phyloP scores from a whole-genome alignment of 2,329 filamentous ascomycete species.

The Calonectria naviculata region DNA sequence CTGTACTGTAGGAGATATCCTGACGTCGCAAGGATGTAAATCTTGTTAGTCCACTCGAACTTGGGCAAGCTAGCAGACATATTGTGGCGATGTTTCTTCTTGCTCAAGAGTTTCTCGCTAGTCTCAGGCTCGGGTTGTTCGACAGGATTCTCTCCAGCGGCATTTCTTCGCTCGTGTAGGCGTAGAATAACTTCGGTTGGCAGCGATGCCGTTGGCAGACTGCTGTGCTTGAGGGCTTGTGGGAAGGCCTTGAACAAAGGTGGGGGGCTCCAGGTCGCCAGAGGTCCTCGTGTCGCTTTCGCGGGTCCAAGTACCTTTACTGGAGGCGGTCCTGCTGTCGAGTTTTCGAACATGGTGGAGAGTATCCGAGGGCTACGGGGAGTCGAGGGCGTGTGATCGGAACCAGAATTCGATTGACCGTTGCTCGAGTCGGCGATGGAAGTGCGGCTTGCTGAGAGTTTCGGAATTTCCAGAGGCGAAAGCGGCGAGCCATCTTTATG shows the following conservation, averaged over 20 bases:
- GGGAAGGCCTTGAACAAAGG: constrained; percentile 90
- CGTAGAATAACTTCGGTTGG: constrained; percentile 78
- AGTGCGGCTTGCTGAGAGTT: constrained; percentile 54
- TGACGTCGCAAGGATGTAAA: constrained; percentile 77
- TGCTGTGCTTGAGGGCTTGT: constrained; percentile 81
- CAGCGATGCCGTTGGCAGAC: constrained; percentile 73
- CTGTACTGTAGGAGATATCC: constrained; percentile 82
- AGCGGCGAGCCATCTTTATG: constrained; percentile 48
- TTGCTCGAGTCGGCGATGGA: constrained; percentile 59
- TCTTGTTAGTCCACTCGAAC: constrained; percentile 76
- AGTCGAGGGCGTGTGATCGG: constrained; percentile 47
- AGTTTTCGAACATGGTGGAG: constrained; percentile 37
- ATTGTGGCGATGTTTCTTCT: constrained; percentile 60
- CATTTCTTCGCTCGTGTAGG: constrained; percentile 62
- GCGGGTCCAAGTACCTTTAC: constrained; percentile 28
- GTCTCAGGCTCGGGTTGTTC: constrained; percentile 24
- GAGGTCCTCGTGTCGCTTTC: constrained; percentile 42
- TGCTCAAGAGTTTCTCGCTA: constrained; percentile 50
- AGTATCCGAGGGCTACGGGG: constrained; percentile 37
- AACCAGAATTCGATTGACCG: constrained; percentile 47
- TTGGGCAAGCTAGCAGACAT: constrained; percentile 53
- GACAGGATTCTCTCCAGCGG: constrained; percentile 28
- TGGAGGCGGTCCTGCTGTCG: constrained; percentile 25
- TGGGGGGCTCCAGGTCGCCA: constrained; percentile 72
- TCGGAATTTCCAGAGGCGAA: constrained; percentile 44